phyloP scores from a whole-genome alignment of 345 rosid genomes.

The Mangifera indica region DNA sequence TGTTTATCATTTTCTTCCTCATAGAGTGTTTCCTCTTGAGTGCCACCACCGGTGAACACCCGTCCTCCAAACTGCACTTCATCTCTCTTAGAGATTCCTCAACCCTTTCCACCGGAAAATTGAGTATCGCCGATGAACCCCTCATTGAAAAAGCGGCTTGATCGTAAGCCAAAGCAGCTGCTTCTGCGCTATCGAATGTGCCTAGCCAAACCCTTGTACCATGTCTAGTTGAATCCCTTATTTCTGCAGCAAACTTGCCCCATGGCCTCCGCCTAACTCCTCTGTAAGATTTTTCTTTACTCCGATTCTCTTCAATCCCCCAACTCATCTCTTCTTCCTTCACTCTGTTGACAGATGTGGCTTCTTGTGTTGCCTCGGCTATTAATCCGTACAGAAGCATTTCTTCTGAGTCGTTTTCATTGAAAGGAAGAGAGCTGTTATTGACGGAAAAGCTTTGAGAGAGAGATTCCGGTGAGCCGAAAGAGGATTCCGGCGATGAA shows the following conservation, averaged over 20 bases:
- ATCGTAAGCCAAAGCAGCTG: constrained; percentile 72
- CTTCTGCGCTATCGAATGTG: constrained; percentile 73
- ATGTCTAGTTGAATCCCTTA: constrained; percentile 64
- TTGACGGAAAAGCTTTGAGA: constrained; percentile 26
- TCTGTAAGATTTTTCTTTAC: constrained; percentile 51
- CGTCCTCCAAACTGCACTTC: constrained; percentile 46
- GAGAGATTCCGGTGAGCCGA: constrained; percentile 48
- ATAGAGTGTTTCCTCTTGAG: constrained; percentile 76
- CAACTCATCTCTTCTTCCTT: constrained; percentile 59
- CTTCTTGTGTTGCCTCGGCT: constrained; percentile 35
- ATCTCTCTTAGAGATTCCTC: constrained; percentile 63
- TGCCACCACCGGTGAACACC: constrained; percentile 83
- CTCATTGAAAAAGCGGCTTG: constrained; percentile 75
- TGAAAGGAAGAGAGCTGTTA: constrained; percentile 61
- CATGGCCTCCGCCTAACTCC: constrained; percentile 78
- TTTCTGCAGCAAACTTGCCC: constrained; percentile 83
- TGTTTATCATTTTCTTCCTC: constrained; percentile 52
- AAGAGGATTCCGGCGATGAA: constrained; percentile 60
- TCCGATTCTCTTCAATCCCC: constrained; percentile 25
- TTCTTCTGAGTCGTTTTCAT: constrained; percentile 91
- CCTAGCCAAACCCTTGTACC: constrained; percentile 73
- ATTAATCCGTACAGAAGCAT: constrained; percentile 77
- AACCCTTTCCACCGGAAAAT: constrained; percentile 70
- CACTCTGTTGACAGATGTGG: not conserved
- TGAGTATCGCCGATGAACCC: constrained; percentile 54